Evolutionary conservation across 352 stramenopile genomes (phyloP), one percentile per base, ranked within the genome.

Genomic region (Pythium coloratum): DNA sequence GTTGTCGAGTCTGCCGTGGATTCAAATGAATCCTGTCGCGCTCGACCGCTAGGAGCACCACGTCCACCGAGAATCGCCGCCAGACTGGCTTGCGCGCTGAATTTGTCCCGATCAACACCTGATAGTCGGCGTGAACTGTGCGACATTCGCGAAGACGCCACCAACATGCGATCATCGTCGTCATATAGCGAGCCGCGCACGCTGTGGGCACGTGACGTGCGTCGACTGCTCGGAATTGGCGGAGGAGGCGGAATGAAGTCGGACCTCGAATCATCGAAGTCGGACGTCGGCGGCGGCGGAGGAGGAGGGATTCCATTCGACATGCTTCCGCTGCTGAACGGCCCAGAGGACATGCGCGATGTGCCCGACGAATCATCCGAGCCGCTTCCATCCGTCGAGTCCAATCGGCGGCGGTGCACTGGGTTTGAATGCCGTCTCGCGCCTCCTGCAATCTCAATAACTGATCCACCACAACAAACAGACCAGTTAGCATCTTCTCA

Each of bases 61-160:
- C 77, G 68, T n/a, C 81, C 78, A 34, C 78, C 80, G 28, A 92
- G 68, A 65, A 92, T 90, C 20, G 84, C 77, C 24, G 84, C 84
- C 24, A 92, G 63, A 64, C 72, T 90, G 54, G 76, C 76, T n/a
- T 91, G 81, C 10, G 81, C 62, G 51, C 70, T 69, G 9, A 78
- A 57, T 59, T 87, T 89, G 20, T 77, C 67, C 33, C 64, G 72
- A 32, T 80, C 75, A 16, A 76, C 66, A 59, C 65, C 78, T 0
- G 81, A 86, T 42, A 81, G 14, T 14, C 72, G 70, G 38, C 70
- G 75, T 34, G 62, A 69, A 34, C 71, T 83, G 44, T 82, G 77
- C 0, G 82, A 80, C 32, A 88, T 81, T 56, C 71, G 72, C n/a
- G 32, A 64, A 32, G 70, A 56, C n/a, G 79, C 36, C 12, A 67